These are phyloP conservation scores for Annulohypoxylon nitens DNA, from an alignment of 495 filamentous ascomycete genomes.

Conservation along the genomic window DNA sequence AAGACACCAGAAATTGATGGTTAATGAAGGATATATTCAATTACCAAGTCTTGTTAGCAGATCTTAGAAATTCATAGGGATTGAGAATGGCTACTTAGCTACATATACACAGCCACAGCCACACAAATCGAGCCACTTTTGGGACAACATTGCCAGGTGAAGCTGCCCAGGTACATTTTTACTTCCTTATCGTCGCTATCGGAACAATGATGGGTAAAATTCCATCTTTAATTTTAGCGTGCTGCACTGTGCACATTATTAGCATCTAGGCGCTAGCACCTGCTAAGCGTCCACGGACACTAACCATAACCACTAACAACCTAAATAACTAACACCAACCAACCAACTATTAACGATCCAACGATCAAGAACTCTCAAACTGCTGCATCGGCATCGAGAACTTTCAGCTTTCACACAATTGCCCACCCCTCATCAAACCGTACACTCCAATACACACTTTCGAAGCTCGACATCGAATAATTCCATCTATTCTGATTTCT, in stretches of 20 bases:
- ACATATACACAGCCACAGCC: not conserved
- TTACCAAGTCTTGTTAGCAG: no score
- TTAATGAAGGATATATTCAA: not conserved
- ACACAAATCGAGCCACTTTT: not conserved
- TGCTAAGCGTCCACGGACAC: no score
- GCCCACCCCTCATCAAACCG: conserved; percentile 7
- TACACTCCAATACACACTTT: not conserved
- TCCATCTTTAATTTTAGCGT: no score
- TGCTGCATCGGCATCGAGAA: not conserved
- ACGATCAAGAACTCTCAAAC: conserved; percentile 4
- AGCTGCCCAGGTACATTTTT: not conserved
- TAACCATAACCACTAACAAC: no score
- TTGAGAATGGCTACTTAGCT: not conserved
- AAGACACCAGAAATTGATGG: conserved; percentile 18
- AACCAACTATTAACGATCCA: no score
- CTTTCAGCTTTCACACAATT: conserved; percentile 26
- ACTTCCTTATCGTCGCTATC: not conserved
- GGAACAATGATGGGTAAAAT: no score
- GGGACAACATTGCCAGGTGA: no score
- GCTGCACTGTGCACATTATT: not conserved
- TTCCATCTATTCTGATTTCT: not conserved
- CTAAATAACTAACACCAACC: no score
- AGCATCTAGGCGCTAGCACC: not conserved
- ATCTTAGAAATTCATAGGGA: no score
- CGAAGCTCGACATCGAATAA: conserved; percentile 4